Base-by-base conservation (phyloP, 192 early-diverging fungal genomes). In the Chytriomyces sp. region DNA sequence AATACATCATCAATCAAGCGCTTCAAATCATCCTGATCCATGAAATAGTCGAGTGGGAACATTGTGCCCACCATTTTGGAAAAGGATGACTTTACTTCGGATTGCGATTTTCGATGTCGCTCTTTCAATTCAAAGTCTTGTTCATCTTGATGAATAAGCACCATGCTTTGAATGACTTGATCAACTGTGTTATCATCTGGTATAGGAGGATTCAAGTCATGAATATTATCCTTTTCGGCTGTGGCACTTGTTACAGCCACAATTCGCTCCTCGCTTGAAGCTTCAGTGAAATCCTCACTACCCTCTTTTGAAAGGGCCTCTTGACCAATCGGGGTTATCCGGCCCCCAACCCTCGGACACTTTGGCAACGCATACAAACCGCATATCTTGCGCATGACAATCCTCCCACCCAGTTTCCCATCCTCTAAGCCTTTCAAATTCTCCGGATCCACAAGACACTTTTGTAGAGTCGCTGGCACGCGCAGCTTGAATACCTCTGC, bases 11-110 rank as follows among this genome's bases (percentile, higher is more conserved):
- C 7, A 31, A 64, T 28, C 26, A 64, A 31, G 26, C 8, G 7
- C 1, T 25, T 6, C 30, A 64, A 2, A 49, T 64, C 63, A 17
- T 64, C 63, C 8, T 64, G 63, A 31, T 64, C 40, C 63, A 64
- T 64, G 32, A 64, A 64, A 44, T 64, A 64, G 44, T 64, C 63
- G 17, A 64, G 31, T 17, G 63, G 63, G 34, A 64, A 64, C 39
- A 64, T 17, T 1, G 40, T 30, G 28, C 63, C 63, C 7, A 64
- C 63, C 39, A 49, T 64, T 40, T 64, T 64, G 8, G 40, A 17
- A 52, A 64, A 64, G 19, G 63, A 64, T 17, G 8, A 14, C 3
- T 38, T 10, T 6, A 64, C 63, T 25, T 64, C 40, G 6, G 19
- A 17, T 17, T 34, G 37, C 19, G 39, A 49, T 5, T 22, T 8